phyloP scores from a whole-genome alignment of 2,329 filamentous ascomycete species.

The Colletotrichum liriopes region DNA sequence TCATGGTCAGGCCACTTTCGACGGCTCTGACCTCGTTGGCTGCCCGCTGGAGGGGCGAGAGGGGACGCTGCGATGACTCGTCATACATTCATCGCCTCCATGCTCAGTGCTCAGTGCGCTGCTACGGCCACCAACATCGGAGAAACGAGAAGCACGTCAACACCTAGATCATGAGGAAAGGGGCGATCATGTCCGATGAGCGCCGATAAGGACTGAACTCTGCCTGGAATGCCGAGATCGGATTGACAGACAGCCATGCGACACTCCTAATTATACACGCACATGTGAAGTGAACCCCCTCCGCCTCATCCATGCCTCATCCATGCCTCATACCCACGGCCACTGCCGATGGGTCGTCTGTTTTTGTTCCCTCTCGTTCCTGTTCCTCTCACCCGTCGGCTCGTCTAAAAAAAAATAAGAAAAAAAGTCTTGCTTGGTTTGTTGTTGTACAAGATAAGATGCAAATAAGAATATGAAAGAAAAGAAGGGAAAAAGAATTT shows the following conservation, averaged over 20 bases:
- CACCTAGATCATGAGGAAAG: background rate
- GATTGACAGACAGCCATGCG: slow-evolving; percentile 2
- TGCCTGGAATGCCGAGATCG: slow-evolving; percentile 6
- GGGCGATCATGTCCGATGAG: background rate
- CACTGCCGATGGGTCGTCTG: slow-evolving; percentile 2
- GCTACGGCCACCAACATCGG: background rate
- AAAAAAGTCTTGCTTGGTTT: background rate
- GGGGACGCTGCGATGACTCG: slow-evolving; percentile 5
- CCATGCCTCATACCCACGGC: background rate
- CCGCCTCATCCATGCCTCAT: background rate
- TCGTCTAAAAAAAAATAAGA: slow-evolving; percentile 4
- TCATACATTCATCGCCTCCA: background rate
- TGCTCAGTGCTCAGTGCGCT: slow-evolving; percentile 9
- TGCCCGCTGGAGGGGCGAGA: background rate
- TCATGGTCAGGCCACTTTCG: slow-evolving; percentile 15
- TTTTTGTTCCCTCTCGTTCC: background rate
- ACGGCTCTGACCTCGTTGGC: slow-evolving; percentile 7
- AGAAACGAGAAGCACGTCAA: background rate
- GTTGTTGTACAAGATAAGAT: slow-evolving; percentile 9
- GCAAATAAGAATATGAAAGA: slow-evolving; percentile 10
- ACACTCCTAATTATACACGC: slow-evolving; percentile 18
- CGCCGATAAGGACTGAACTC: background rate
- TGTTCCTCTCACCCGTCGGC: background rate
- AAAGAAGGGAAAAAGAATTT: background rate
- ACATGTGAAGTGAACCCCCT: background rate